Evolutionary conservation across 768 basidiomycete genomes (phyloP), one percentile per base, ranked within the genome.

Genomic region (Kwoniella dendrophila): DNA sequence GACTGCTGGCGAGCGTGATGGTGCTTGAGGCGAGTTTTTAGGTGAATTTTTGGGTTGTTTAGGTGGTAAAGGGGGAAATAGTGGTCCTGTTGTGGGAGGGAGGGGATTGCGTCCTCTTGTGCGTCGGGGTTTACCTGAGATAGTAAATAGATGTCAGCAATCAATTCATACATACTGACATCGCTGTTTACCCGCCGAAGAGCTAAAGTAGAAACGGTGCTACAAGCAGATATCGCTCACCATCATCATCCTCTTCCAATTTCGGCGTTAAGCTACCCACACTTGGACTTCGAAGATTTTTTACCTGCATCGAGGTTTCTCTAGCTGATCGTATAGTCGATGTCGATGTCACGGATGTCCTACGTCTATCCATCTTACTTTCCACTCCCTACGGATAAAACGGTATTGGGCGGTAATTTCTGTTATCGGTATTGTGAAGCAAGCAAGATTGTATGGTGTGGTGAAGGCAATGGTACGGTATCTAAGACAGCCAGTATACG

Each of bases 31-130:
- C 50, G 36, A 70, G 34, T 69, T 66, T 30, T 81, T 69, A 22
- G 77, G 74, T 12, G 70, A 77, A 64, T 80, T 81, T 34, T 65
- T 82, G 79, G 51, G 84, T 79, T 58, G 73, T 67, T 74, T 75
- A n/a, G 69, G 77, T 14, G 73, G 77, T 16, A 74, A 62, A 50
- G 73, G 76, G 33, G 70, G 74, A 64, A 76, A 78, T 14, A 78
- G 64, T 3, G 62, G 82, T 71, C 64, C 82, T 79, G 63, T 85
- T 83, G 71, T 87, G 82, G 59, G 88, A 84, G 55, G 87, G 75
- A 60, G 85, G 73, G 59, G 85, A n/a, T 74, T 84, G 18, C 71
- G 63, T 18, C 65, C 64, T 40, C 77, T 54, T 10, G 75, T 77
- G 27, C 73, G 67, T 52, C 71, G 60, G 1, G 68, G 71, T 34